Evolutionary conservation across 1,284 basidiomycete genomes (phyloP).

Genomic region (Apiotrichum brassicae): DNA sequence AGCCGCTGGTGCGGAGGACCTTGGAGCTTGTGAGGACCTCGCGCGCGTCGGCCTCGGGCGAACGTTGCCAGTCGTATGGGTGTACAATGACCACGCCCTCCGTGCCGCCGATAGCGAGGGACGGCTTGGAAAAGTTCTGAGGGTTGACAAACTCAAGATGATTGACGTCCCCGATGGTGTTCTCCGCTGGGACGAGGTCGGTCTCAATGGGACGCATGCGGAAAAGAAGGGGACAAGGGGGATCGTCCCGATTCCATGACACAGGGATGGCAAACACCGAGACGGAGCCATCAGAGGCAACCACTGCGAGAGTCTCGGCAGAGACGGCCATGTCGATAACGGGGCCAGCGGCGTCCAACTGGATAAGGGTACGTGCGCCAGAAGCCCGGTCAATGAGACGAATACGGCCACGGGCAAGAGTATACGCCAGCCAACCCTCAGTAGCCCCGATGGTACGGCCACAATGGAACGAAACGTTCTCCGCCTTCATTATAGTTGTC

Average conservation of each 20-base stretch:
- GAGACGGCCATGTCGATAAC: constrained; percentile 33
- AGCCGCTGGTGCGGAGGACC: constrained; percentile 31
- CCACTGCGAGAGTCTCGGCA: constrained; percentile 23
- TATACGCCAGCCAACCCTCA: constrained; percentile 33
- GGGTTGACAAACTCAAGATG: constrained; percentile 35
- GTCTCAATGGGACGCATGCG: constrained; percentile 12
- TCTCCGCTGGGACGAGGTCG: constrained; percentile 4
- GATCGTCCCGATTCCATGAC: constrained; percentile 29
- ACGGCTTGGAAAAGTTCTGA: constrained; percentile 14
- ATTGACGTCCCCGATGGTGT: constrained; percentile 19
- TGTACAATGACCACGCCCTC: constrained; percentile 32
- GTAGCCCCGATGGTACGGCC: constrained; percentile 34
- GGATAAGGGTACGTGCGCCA: constrained; percentile 31
- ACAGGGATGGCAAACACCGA: constrained; percentile 28
- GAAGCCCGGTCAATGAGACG: constrained; percentile 32
- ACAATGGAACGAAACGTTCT: constrained; percentile 17
- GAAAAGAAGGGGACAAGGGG: constrained; percentile 16
- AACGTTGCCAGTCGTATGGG: constrained; percentile 9
- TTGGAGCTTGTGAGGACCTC: constrained; percentile 15
- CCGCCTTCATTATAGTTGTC: constrained; percentile 28
- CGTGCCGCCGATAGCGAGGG: constrained; percentile 31
- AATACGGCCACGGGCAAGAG: constrained; percentile 30
- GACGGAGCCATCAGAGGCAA: constrained; percentile 26
- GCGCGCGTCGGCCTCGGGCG: constrained; percentile 7
- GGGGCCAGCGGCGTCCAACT: constrained; percentile 21